Conservation (phyloP, 129 eudicot species). For the Flaveria linearis region DNA sequence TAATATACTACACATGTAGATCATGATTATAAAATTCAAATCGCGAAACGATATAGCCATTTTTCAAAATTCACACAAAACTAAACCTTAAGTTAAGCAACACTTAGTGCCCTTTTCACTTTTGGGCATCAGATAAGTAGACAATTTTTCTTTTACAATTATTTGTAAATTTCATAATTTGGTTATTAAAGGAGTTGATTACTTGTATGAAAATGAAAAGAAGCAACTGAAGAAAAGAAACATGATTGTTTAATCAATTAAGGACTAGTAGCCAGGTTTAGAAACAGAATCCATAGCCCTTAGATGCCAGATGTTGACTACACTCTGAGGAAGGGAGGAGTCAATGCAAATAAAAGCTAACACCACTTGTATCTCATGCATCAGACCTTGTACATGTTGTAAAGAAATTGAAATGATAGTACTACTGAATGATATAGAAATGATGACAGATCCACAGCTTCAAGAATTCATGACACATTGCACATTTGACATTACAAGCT, state of each 20-base stretch:
- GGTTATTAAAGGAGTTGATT: not conserved
- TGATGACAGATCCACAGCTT: slow-evolving; percentile 20
- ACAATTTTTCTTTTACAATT: not conserved
- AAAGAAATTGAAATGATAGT: not conserved
- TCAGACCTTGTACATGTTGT: slow-evolving; percentile 19
- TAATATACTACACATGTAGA: too few species aligned
- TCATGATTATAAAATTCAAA: too few species aligned
- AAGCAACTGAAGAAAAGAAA: slow-evolving; percentile 7
- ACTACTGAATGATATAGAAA: slow-evolving; percentile 29
- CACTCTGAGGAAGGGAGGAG: slow-evolving; percentile 36
- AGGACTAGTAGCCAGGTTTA: slow-evolving; percentile 20
- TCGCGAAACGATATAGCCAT: too few species aligned
- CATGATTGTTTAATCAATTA: slow-evolving; percentile 45
- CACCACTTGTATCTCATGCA: slow-evolving; percentile 23
- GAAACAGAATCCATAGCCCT: slow-evolving; percentile 22
- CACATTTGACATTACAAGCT: slow-evolving; percentile 9
- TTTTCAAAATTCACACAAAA: too few species aligned
- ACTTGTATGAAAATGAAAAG: not conserved
- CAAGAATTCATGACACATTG: slow-evolving; percentile 24
- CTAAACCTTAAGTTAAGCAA: too few species aligned
- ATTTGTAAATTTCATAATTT: too few species aligned
- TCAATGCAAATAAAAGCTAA: slow-evolving; percentile 40
- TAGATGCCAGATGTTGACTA: slow-evolving; percentile 48
- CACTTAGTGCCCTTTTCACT: too few species aligned
- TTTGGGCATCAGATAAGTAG: too few species aligned